Evolutionary conservation across 768 basidiomycete genomes (phyloP), one percentile per base, ranked within the genome.

Genomic region (Lentinula raphanica): DNA sequence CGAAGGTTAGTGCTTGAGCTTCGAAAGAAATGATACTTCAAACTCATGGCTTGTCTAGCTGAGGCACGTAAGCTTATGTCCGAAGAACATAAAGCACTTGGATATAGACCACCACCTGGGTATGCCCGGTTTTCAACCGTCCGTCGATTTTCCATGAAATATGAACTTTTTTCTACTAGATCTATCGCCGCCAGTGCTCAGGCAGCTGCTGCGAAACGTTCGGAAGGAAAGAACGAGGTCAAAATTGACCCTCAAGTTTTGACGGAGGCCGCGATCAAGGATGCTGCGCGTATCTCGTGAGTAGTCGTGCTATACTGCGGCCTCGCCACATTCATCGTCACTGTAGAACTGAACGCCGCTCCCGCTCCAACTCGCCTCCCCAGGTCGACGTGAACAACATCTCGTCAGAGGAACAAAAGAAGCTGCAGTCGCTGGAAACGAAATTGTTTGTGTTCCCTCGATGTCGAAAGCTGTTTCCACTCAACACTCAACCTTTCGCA

Each of bases 131-230:
- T 17, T 19, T 17, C n/a, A 15, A 13, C 13, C n/a, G 38, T 15
- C 12, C 38, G n/a, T n/a, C n/a, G n/a, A 39, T n/a, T n/a, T 12
- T 39, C 13, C 13, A 15, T 3, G 8, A 13, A 13, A 39, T 39
- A 5, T 2, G 17, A 39, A 15, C 9, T 39, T 25, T 44, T 44
- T 8, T 6, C 19, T 44, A 9, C 7, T 44, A 44, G 42, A 31
- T 71, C 70, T 17, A 66, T 72, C 27, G 72, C 72, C 2, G 69
- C 72, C 2, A 59, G 67, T 25, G 71, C 72, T 11, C 71, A 72
- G 54, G 58, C 67, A 5, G 68, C 66, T 5, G 71, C 72, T 7
- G 67, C 71, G 5, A 69, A 68, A 53, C 70, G 69, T 56, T 69
- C 66, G 6, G 38, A 58, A 5, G 49, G 49, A n/a, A 57, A 56